Percentiles rank a stretch among this genome's conserved stretches.
Evolutionary conservation across 768 basidiomycete genomes (phyloP).

Genomic region (Cubamyces lactineus): DNA sequence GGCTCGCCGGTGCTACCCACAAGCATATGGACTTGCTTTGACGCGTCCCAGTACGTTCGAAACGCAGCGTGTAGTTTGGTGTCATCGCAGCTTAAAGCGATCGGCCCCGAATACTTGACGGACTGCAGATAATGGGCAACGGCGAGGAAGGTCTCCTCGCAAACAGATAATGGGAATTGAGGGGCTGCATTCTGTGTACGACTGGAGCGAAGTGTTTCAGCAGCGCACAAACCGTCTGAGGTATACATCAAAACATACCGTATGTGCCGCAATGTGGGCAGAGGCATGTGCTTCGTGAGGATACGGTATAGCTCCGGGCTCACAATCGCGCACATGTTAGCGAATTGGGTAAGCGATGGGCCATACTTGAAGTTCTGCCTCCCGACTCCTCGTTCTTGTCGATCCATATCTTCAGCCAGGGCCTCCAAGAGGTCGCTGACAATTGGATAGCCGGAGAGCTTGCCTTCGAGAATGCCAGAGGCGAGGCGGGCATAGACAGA

Average conservation of each 20-base stretch:
- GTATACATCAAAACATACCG: constrained; percentile 9
- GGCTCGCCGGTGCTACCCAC: constrained; percentile 33
- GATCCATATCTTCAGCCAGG: constrained; percentile 32
- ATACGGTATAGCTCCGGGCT: constrained; percentile 35
- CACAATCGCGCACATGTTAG: constrained; percentile 31
- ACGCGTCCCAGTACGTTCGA: constrained; percentile 32
- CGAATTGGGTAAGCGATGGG: constrained; percentile 37
- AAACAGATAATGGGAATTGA: constrained; percentile 31
- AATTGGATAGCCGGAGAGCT: constrained; percentile 30
- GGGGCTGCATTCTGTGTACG: constrained; percentile 22
- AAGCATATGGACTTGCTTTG: constrained; percentile 24
- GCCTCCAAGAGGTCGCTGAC: constrained; percentile 38
- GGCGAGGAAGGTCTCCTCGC: constrained; percentile 26
- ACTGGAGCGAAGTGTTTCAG: not conserved
- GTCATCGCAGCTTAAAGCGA: constrained; percentile 40
- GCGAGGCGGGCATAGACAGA: constrained; percentile 4
- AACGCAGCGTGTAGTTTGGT: constrained; percentile 37
- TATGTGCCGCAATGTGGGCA: constrained; percentile 24
- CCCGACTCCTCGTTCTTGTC: constrained; percentile 35
- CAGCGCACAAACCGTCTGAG: too few relatives aligned
- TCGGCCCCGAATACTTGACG: constrained; percentile 29
- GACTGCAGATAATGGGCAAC: constrained; percentile 25
- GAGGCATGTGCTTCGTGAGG: constrained; percentile 29
- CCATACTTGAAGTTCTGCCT: constrained; percentile 42
- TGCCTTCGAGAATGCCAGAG: constrained; percentile 30